Evolutionary conservation across 768 basidiomycete species (phyloP), one percentile per base, ranked within the genome.

Genomic region (Tylopilus plumbeoviolaceoides): DNA sequence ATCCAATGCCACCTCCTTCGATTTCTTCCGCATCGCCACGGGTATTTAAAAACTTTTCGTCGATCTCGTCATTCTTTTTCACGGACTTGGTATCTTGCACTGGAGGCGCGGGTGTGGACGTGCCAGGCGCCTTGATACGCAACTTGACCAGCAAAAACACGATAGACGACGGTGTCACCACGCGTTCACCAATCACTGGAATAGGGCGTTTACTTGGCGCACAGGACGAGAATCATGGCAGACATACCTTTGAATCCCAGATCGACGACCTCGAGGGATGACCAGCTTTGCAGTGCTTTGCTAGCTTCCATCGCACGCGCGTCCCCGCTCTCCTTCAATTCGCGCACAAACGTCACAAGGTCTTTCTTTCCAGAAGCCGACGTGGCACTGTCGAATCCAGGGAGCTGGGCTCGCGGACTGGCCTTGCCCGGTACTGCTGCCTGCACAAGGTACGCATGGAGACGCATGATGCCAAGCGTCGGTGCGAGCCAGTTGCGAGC

Each of bases 401-500:
- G 94, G 3, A 98, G 76, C 60, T 97, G 93, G 0, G 87, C 81
- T 44, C 91, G 79, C 11, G 74, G 63, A 12, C 66, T 65, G 18
- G 53, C 47, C 36, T 76, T 72, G 44, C 79, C 78, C 2, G 87
- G 87, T 4, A 82, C 72, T 18, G 94, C 72, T 1, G 91, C 97
- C 71, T 99, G 97, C 0, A 83, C 78, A 31, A 99, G 75, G 68
- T 84, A 83, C 5, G 89, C 82, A 59, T 95, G 87, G 25, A 99
- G 72, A 36, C 85, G 86, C 82, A 97, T 89, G 60, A 85, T 76
- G 28, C 80, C 74, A 35, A 95, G 73, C 0, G 91, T 85, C 1
- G 92, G 87, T 5, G 79, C 63, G 9, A 98, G 82, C 95, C 95
- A 99, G 63, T 84, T 92, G 58, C 93, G 91, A 0, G 94, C 80